Conservation (phyloP, 495 filamentous ascomycete genomes). For the Hypoxylon lienhwacheense region DNA sequence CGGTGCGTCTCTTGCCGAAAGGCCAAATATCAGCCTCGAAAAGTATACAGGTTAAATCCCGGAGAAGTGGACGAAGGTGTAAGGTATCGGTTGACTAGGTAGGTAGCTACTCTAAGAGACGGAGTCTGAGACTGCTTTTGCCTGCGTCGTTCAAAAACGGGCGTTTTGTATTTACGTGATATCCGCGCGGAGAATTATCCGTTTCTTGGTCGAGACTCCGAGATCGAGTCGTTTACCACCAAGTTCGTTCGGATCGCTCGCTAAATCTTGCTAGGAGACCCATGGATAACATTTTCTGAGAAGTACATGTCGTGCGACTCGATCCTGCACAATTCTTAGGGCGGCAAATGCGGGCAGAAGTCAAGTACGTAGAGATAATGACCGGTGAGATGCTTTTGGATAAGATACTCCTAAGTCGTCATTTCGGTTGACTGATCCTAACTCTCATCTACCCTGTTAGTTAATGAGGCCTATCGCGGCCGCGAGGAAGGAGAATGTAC, state of each 20-base stretch:
- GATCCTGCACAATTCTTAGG: constrained; percentile 28
- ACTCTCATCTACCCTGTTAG: constrained; percentile 6
- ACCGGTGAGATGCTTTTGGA: constrained; percentile 4
- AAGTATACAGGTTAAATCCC: neutral
- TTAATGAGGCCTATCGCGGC: constrained; percentile 7
- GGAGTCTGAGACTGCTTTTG: no score
- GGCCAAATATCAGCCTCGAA: constrained; percentile 5
- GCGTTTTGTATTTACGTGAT: neutral
- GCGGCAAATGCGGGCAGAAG: constrained; percentile 22
- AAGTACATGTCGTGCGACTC: constrained; percentile 28
- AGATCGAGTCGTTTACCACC: constrained; percentile 2
- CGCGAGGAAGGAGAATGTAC: constrained; percentile 9
- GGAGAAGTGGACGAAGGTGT: neutral
- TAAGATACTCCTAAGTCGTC: constrained; percentile 1
- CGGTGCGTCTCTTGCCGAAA: constrained; percentile 5
- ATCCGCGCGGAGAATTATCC: constrained; percentile 2
- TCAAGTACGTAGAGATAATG: constrained; percentile 1
- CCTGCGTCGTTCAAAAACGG: neutral
- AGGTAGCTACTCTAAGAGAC: neutral
- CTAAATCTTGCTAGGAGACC: constrained; percentile 11
- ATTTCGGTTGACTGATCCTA: constrained; percentile 5
- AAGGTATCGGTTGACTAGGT: neutral
- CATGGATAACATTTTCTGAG: constrained; percentile 2
- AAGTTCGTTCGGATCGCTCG: neutral
- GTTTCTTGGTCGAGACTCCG: neutral